A percentile compares a stretch with the other conserved stretches of the same genome.
These are phyloP conservation scores for Tylopilus felleus DNA, from an alignment of 768 basidiomycete species.

Conservation along the genomic window DNA sequence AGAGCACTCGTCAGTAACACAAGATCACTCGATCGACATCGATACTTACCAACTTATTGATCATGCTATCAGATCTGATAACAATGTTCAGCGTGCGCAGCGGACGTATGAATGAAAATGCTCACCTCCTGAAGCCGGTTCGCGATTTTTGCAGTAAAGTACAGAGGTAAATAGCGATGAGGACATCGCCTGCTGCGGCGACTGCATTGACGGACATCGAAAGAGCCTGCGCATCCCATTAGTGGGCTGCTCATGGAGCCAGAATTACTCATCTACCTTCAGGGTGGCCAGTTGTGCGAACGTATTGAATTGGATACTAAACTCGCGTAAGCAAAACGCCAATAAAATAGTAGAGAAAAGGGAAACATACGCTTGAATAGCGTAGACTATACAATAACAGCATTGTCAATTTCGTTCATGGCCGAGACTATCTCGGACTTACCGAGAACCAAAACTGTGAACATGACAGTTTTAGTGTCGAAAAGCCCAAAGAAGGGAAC, in stretches of 20 bases:
- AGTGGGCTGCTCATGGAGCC: neutral
- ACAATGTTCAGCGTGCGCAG: neutral
- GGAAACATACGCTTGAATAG: constrained; percentile 34
- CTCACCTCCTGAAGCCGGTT: constrained; percentile 50
- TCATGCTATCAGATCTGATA: constrained; percentile 48
- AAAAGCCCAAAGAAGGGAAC: too few species aligned
- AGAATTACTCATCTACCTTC: constrained; percentile 34
- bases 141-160: constrained; percentile 45
- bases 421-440: constrained; percentile 7
- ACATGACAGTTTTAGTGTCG: constrained; percentile 6
- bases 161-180: constrained; percentile 49
- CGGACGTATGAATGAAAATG: neutral
- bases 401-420: constrained; percentile 4
- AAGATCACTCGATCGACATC: neutral
- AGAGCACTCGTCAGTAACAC: neutral
- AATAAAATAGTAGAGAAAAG: neutral
- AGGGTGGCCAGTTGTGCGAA: constrained; percentile 45
- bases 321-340: constrained; percentile 3
- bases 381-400: constrained; percentile 31
- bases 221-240: constrained; percentile 26
- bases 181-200: constrained; percentile 48
- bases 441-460: constrained; percentile 36
- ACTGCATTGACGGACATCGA: constrained; percentile 57
- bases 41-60: constrained; percentile 41
- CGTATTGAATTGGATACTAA: constrained; percentile 40